These are phyloP conservation scores for Pestalotiopsis sp. DNA, from an alignment of 2,329 filamentous ascomycete genomes.

Conservation along the genomic window DNA sequence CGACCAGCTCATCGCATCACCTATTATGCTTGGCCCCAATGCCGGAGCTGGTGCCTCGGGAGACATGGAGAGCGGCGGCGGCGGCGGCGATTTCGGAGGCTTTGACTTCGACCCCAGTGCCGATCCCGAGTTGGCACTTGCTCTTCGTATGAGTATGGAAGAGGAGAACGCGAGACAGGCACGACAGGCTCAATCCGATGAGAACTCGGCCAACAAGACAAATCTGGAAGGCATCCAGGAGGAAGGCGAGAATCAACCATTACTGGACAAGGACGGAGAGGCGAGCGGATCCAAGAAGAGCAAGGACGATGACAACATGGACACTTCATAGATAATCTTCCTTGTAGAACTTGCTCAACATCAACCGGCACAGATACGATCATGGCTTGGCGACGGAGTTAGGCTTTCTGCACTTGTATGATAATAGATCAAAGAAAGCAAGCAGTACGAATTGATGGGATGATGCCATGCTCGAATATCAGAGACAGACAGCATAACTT, in stretches of 20 bases:
- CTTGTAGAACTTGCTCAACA: background rate
- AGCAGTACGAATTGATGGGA: background rate
- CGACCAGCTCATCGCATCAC: constrained; percentile 86
- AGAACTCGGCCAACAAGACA: constrained; percentile 72
- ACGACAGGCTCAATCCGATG: constrained; percentile 77
- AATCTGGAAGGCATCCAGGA: constrained; percentile 82
- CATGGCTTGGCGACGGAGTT: constrained; percentile 22
- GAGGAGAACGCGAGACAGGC: constrained; percentile 95
- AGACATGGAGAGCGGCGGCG: constrained; percentile 49
- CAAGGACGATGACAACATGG: constrained; percentile 69
- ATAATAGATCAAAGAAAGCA: constrained; percentile 16
- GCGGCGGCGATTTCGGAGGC: constrained; percentile 70
- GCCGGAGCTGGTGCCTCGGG: constrained; percentile 57
- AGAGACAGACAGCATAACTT: background rate
- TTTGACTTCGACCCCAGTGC: constrained; percentile 90
- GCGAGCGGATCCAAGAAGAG: constrained; percentile 57
- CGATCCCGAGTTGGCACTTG: constrained; percentile 92
- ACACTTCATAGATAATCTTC: constrained; percentile 67
- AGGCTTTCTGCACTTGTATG: constrained; percentile 16
- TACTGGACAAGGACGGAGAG: constrained; percentile 67
- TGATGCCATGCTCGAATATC: background rate
- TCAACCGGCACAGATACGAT: background rate
- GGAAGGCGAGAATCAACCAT: constrained; percentile 70
- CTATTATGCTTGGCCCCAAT: constrained; percentile 85
- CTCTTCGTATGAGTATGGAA: constrained; percentile 95